Evolutionary conservation across 2,329 filamentous ascomycete genomes (phyloP), one percentile per base, ranked within the genome.

Genomic region (Cladosporium sp.): DNA sequence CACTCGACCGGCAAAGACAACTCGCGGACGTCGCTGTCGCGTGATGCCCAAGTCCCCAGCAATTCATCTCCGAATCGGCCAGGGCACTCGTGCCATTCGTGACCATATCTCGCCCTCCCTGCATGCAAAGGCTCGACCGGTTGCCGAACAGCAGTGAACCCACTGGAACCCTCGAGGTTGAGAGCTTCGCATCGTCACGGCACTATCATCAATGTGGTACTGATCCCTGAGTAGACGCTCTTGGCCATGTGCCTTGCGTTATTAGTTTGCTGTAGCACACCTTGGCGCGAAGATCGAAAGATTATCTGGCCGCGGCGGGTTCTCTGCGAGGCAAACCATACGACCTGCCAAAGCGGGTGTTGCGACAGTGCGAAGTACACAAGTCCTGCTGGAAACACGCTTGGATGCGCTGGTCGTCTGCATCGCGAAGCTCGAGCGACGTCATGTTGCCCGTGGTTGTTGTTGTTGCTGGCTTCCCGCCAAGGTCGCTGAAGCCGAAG

Each of bases 201-300:
- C 28, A 40, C 55, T 57, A 59, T 59, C 56, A 29, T 59, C 26
- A 46, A 59, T 21, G 56, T 26, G 33, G 56, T 59, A 46, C 23
- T 59, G 37, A 62, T 61, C 44, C 46, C 59, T 62, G 46, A 21
- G 29, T 18, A 35, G 46, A 62, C 23, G 28, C 46, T 50, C 59
- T 62, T 62, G 59, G 59, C 59, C 44, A 62, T 52, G 46, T 62
- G 23, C 46, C 59, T 50, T 35, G 44, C 16, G 31, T 16, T 62
- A 35, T 52, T 62, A 62, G 59, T 53, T 53, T 31, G 29, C 31
- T 21, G 16, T 37, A 35, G 23, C 18, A 29, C 26, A 26, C 37
- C 59, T 62, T 62, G 59, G 59, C 59, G 21, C 18, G 18, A 33
- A 26, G 50, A 55, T 33, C 52, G 52, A 18, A 29, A 28, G 50